Evolutionary conservation across 2,329 filamentous ascomycete genomes (phyloP), one percentile per base, ranked within the genome.

Genomic region (Xylaria sp.): DNA sequence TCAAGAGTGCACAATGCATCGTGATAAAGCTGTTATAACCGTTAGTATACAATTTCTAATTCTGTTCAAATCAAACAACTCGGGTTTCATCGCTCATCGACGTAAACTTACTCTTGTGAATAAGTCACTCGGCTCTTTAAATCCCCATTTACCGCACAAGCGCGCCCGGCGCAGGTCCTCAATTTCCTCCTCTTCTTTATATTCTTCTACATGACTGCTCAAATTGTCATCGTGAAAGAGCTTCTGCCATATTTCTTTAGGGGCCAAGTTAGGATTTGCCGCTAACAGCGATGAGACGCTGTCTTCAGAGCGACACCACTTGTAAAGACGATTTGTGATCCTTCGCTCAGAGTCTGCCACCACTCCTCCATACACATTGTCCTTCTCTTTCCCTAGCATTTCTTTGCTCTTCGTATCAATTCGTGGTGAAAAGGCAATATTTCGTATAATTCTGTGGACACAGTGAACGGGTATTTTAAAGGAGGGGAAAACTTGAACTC

Each of bases 61-160:
- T 5, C 50, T 58, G 1, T 13, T 5, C 9, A 13, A 29, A 5
- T 29, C 27, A 33, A 22, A 7, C 15, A 27, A 15, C 27, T 3
- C 3, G 6, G n/a, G 33, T 2, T 42, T 61, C 7, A 27, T 63
- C 11, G 15, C 25, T 31, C 20, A 38, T 38, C 25, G 5, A 51
- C 25, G 45, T 17, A 11, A 17, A 72, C 79, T 68, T 68, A 87
- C 87, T 73, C 81, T 82, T 5, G 93, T 78, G 74, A 94, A 94
- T 0, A 94, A 78, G 17, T 89, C 83, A 69, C 89, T 91, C 0
- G 91, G 92, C 58, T 82, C 77, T 1, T 84, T 83, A 0, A 83
- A 75, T 0, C 90, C 90, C 87, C 91, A 94, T 59, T 86, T 87
- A 1, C 91, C 91, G 74, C 90, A 93, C 62, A 82, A 74, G 7